These are phyloP conservation scores for Colletotrichum shisoi DNA, from an alignment of 2,329 filamentous ascomycete genomes.

Conservation along the genomic window DNA sequence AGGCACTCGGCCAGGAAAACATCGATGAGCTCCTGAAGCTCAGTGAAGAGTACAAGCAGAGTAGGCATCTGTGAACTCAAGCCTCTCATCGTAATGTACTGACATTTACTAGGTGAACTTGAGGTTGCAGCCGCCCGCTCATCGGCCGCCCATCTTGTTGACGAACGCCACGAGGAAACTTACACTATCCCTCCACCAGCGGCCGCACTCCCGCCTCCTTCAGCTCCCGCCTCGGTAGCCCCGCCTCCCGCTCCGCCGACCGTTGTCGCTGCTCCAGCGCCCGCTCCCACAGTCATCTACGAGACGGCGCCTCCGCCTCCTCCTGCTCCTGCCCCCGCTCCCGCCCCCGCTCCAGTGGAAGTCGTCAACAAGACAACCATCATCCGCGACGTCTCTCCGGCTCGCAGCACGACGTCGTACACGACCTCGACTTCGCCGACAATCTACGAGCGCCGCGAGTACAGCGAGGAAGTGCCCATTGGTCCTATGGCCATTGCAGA, in stretches of 20 bases:
- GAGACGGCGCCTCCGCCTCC: conserved; percentile 48
- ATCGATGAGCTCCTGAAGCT: conserved; percentile 88
- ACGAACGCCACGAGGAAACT: conserved; percentile 59
- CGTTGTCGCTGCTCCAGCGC: conserved; percentile 42
- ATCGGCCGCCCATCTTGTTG: conserved; percentile 55
- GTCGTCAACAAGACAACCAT: conserved; percentile 57
- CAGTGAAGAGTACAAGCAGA: conserved; percentile 77
- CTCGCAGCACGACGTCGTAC: conserved; percentile 48
- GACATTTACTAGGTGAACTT: conserved; percentile 50
- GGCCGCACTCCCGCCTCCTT: conserved; percentile 42
- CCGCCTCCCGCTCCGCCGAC: conserved; percentile 48
- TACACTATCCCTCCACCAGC: conserved; percentile 46
- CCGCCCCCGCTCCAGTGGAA: conserved; percentile 48
- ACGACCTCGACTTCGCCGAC: conserved; percentile 47
- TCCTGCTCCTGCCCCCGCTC: conserved; percentile 40
- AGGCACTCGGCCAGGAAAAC: conserved; percentile 86
- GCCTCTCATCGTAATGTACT: neutral
- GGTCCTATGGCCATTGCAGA: conserved; percentile 54
- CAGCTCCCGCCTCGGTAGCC: conserved; percentile 40
- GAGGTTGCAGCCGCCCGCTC: conserved; percentile 58
- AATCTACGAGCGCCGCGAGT: conserved; percentile 53
- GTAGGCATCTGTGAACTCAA: conserved; percentile 49
- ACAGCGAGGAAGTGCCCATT: conserved; percentile 48
- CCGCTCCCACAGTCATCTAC: conserved; percentile 47
- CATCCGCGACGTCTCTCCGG: conserved; percentile 60